Evolutionary conservation across 1,139 yeast species (phyloP), one percentile per base, ranked within the genome.

Genomic region (Taiozyma sp.): DNA sequence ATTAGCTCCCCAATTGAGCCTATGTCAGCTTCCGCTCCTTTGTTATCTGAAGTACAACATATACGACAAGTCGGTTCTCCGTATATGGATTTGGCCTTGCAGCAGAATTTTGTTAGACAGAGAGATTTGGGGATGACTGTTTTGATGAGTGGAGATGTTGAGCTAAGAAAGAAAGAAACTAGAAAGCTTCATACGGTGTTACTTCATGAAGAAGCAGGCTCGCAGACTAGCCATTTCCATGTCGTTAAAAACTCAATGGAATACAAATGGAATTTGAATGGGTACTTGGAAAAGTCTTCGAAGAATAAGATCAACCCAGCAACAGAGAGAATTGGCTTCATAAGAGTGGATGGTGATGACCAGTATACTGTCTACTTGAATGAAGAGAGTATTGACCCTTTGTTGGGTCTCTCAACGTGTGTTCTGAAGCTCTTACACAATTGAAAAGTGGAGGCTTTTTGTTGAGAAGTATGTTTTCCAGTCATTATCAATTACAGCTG

Each of bases 181-280:
- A 38, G 40, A 19, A 38, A 38, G n/a, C 40, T 38, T 9, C 40
- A 38, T 19, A 38, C 40, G 22, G 40, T 38, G 14, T 5, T 38
- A 23, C 40, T 38, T 38, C 40, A 38, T 38, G 7, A 8, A 12
- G 40, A 22, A 10, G 9, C 13, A 38, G 22, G 40, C 9, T n/a
- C 39, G 23, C 3, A 16, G 4, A 19, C 24, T 4, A 38, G 14
- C 9, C 14, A 19, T 38, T 38, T 38, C 24, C 8, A 19, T 23
- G 19, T 38, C 24, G 41, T 10, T 12, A 38, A 38, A 19, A 23
- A 12, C 16, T 38, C 41, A 5, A 38, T 51, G 40, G 36, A 43
- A 12, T 58, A 58, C 39, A 36, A 13, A 9, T 60, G 63, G 64
- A 43, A 43, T 12, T 43, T 57, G 5, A 54, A 45, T 47, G 62